Percentiles rank a stretch among this genome's conserved stretches.
These are phyloP conservation scores for Kodamaea plutei DNA, from an alignment of 1,139 yeast genomes.

Conservation along the genomic window DNA sequence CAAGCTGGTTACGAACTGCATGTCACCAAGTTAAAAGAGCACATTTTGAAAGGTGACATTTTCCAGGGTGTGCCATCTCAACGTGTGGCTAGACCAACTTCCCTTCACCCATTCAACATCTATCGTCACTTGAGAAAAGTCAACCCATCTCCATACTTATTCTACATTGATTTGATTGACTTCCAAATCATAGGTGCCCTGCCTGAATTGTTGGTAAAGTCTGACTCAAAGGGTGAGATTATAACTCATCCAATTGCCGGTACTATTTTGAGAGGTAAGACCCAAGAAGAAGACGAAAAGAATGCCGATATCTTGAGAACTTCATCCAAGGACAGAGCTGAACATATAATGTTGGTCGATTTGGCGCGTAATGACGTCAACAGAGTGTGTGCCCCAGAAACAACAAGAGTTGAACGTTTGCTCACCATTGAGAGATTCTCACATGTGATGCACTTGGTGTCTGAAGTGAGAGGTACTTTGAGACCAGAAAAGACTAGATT, in stretches of 20 bases:
- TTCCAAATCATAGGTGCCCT: conserved; percentile 97
- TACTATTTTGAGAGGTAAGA: conserved; percentile 83
- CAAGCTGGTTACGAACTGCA: conserved; percentile 87
- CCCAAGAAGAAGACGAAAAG: conserved; percentile 85
- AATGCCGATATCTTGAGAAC: conserved; percentile 70
- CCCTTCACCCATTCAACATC: conserved; percentile 92
- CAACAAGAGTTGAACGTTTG: conserved; percentile 82
- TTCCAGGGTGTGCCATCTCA: conserved; percentile 98
- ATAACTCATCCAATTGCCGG: conserved; percentile 98
- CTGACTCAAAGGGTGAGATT: conserved; percentile 66
- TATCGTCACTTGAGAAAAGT: conserved; percentile 92
- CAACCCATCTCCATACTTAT: conserved; percentile 94
- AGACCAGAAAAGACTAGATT: conserved; percentile 82
- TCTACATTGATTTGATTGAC: conserved; percentile 85
- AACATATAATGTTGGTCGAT: conserved; percentile 97
- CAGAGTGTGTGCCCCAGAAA: conserved; percentile 82
- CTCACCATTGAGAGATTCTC: conserved; percentile 89
- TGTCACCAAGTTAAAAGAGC: conserved; percentile 69
- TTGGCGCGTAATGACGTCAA: conserved; percentile 94
- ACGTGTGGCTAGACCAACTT: conserved; percentile 91
- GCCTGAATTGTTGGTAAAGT: conserved; percentile 86
- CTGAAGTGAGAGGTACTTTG: conserved; percentile 89
- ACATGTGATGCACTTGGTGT: conserved; percentile 96
- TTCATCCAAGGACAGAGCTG: conserved; percentile 92
- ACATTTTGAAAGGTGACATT: conserved; percentile 85